phyloP scores from a whole-genome alignment of 2,329 filamentous ascomycete species.

The Apiospora rasikravindrae region DNA sequence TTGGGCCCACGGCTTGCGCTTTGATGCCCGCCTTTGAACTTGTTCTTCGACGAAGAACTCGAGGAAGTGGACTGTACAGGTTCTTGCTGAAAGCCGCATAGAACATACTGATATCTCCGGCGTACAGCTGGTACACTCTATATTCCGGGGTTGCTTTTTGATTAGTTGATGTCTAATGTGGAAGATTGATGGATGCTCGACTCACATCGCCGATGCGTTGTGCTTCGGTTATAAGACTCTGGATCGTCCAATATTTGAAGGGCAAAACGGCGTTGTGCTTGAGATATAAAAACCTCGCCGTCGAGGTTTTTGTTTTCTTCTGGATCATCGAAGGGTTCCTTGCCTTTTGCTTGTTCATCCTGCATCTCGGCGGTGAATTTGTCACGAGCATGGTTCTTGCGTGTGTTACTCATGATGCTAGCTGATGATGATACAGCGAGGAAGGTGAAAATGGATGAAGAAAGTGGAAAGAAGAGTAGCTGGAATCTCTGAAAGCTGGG shows the following conservation, averaged over 20 bases:
- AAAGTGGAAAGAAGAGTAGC: not conserved
- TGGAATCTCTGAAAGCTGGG: not conserved
- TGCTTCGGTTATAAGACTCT: slow-evolving; percentile 4
- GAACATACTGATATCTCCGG: not conserved
- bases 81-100: not conserved
- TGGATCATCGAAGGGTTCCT: not conserved
- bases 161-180: not conserved
- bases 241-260: not conserved
- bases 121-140: not conserved
- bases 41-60: too few relatives aligned
- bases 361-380: not conserved
- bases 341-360: not conserved
- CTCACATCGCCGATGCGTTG: slow-evolving; percentile 2
- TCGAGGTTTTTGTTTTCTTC: not conserved
- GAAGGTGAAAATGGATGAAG: not conserved
- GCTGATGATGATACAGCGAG: not conserved
- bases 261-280: not conserved
- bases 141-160: not conserved
- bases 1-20: too few relatives aligned
- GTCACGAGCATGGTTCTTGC: not conserved
- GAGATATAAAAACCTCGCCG: not conserved
- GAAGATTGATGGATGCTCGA: not conserved
- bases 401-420: not conserved
- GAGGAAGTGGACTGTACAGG: not conserved
- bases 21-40: too few relatives aligned